Evolutionary conservation across 2,329 filamentous ascomycete genomes (phyloP), one percentile per base, ranked within the genome.

Genomic region (Aspergillus japonicus): DNA sequence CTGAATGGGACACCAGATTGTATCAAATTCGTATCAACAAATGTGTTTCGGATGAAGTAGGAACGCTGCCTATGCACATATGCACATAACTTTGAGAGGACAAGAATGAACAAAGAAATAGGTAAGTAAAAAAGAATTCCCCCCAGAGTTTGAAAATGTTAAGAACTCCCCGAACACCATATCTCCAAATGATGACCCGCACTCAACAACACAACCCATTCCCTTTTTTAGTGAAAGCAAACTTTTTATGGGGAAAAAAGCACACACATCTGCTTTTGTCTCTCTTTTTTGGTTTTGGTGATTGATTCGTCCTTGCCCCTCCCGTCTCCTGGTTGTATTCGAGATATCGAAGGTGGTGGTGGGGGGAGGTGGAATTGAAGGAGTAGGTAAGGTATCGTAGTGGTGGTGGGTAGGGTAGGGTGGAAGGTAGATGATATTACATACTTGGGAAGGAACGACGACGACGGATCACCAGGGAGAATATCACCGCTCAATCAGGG

Each of bases 21-120:
- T 39, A 39, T 44, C 42, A 51, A 54, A 50, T 66, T 62, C 56
- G 51, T 64, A 66, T 65, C 57, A 66, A 68, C 61, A 67, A 50
- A 56, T 64, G 16, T 42, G 14, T 44, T 29, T 29, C 26, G 26
- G 3, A 16, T 23, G 16, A 44, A 44, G 39, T 44, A 44, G 62
- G 6, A 29, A 61, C 66, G 66, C 66, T 68, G 62, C 65, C 65
- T 66, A 68, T 68, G 66, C 66, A 66, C 63, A 68, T 64, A 64
- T 67, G 63, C 63, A 64, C 62, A 66, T 58, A 57, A 57, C 26
- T 31, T 16, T 31, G 31, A 23, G 39, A n/a, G n/a, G 14, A 33
- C 47, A 19, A 58, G 21, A 26, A 48, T 26, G 53, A 54, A 54
- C 35, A 59, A 47, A 48, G 39, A 26, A 39, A 56, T 19, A 16